These are phyloP conservation scores for Myxozyma sirexii DNA, from an alignment of 805 yeast species.

Conservation along the genomic window DNA sequence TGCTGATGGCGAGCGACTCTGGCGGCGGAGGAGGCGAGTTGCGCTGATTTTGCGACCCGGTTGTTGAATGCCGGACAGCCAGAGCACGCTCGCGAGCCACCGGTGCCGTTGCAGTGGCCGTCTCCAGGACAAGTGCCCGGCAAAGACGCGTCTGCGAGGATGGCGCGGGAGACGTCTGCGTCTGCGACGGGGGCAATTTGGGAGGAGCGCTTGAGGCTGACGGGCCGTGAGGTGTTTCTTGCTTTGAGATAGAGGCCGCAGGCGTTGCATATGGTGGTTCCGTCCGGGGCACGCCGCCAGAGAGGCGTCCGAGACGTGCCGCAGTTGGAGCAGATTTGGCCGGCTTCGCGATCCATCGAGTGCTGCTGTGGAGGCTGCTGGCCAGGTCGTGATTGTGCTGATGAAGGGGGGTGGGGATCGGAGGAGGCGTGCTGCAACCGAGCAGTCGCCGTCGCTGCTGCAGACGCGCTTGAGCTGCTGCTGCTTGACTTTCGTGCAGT, in stretches of 20 bases:
- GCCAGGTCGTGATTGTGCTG: not conserved
- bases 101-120: conserved; percentile 85
- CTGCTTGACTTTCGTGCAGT: not conserved
- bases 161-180: not conserved
- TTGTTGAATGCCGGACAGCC: conserved; percentile 86
- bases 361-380: conserved; percentile 1
- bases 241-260: conserved; percentile 80
- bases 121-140: conserved; percentile 70
- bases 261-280: conserved; percentile 92
- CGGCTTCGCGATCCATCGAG: conserved; percentile 32
- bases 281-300: conserved; percentile 92
- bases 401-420: not conserved
- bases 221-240: conserved; percentile 66
- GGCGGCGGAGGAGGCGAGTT: conserved; percentile 15
- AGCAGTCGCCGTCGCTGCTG: no score
- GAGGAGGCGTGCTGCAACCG: no score
- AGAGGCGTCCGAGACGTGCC: conserved; percentile 89
- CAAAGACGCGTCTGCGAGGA: conserved; percentile 13
- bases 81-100: conserved; percentile 76
- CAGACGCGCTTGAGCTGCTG: not conserved
- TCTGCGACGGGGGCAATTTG: conserved; percentile 13
- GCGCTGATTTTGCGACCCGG: conserved; percentile 44
- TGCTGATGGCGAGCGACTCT: conserved; percentile 3
- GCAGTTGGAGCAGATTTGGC: conserved; percentile 79
- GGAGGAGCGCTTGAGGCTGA: conserved; percentile 58